Evolutionary conservation across 176 grass and related monocot genomes (phyloP), one percentile per base, ranked within the genome.

Genomic region (Phoenix roebelenii): DNA sequence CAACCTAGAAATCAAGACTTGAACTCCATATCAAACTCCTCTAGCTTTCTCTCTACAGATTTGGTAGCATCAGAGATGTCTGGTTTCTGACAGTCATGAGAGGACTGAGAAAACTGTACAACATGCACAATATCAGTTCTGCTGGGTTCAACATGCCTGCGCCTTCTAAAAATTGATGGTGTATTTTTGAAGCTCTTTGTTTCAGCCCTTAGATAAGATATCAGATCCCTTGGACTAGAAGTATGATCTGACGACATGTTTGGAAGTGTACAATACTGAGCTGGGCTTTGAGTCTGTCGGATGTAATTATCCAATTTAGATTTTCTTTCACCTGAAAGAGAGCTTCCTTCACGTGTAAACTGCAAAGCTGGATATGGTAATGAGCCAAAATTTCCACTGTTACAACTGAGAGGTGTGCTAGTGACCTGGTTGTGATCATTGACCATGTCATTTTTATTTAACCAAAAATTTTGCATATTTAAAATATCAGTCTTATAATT

Each of bases 131-230:
- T 20, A 22, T 55, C n/a, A 55, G 53, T 20, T 55, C 10, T 19
- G 53, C 18, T 10, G 20, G 7, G 9, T 9, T 19, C 1, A 55
- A 55, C 53, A 55, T 22, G n/a, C 6, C 51, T 65, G 63, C 15
- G 63, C 25, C 25, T 28, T 28, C 26, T 50, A 48, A 65, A 26
- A 52, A 65, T 65, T 16, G 63, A 65, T 25, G 63, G 63, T 16
- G 63, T 65, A 25, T 65, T 65, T 16, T 65, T 65, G 49, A 65
- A 65, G 4, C 5, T 52, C 49, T 65, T 65, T 22, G 63, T 49
- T n/a, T 44, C 63, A 52, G 5, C 51, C 51, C 49, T 65, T 16
- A 65, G 17, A 28, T 51, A 25, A n/a, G 63, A 51, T 52, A 23
- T n/a, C 3, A 49, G 49, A 52, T 49, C 51, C 25, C 15, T 52